Conservation (phyloP, 2,329 filamentous ascomycete species). For the Fusarium agapanthi region DNA sequence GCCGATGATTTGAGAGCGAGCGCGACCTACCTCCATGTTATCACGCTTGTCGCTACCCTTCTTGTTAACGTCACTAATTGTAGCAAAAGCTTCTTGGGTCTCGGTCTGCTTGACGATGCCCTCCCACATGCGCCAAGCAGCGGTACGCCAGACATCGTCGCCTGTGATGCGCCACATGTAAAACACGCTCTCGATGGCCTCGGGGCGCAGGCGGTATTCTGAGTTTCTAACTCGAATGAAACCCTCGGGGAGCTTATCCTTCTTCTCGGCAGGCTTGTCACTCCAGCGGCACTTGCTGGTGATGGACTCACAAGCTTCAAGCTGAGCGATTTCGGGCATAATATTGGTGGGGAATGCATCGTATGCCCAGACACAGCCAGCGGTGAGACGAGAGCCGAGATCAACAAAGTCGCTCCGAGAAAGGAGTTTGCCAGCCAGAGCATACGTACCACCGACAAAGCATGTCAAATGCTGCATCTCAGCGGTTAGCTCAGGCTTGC, state of each 20-base stretch:
- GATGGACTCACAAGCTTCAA: conserved; percentile 49
- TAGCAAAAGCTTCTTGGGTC: conserved; percentile 55
- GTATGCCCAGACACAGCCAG: conserved; percentile 66
- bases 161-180: conserved; percentile 62
- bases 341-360: conserved; percentile 58
- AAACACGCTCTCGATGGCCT: conserved; percentile 63
- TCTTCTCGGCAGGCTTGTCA: conserved; percentile 38
- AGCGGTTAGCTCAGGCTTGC: conserved; percentile 42
- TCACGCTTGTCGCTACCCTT: conserved; percentile 55
- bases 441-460: conserved; percentile 77
- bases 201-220: conserved; percentile 56
- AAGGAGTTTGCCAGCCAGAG: conserved; percentile 71
- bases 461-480: conserved; percentile 70
- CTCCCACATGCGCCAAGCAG: conserved; percentile 60
- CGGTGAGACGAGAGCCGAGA: conserved; percentile 57
- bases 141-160: conserved; percentile 53
- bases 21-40: conserved; percentile 65
- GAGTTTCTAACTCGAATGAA: conserved; percentile 63
- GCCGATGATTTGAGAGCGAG: neutral
- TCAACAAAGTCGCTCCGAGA: conserved; percentile 56
- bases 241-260: conserved; percentile 55
- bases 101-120: conserved; percentile 53
- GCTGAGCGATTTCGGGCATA: conserved; percentile 61
- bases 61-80: conserved; percentile 49
- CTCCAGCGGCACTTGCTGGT: conserved; percentile 50